Evolutionary conservation across 148 eudicot genomes (phyloP).

Genomic region (Vaccinium corymbosum): DNA sequence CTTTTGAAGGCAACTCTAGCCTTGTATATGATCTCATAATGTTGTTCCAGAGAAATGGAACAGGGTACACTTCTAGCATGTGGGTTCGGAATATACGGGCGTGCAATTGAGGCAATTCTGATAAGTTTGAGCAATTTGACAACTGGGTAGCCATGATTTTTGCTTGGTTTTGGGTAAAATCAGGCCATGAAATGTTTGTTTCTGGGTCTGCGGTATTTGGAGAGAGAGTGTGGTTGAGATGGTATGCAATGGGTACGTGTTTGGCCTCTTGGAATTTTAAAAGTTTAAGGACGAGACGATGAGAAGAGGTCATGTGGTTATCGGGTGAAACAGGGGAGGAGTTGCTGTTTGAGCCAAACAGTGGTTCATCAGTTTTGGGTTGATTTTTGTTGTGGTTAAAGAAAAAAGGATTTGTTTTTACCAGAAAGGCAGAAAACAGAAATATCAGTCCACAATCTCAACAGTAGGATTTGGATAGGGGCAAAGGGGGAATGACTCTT

Average conservation of each 20-base stretch:
- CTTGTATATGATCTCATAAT: slow-evolving; percentile 55
- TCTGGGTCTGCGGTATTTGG: not conserved
- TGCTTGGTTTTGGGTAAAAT: slow-evolving; percentile 17
- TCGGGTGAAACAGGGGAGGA: not conserved
- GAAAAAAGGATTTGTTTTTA: no score
- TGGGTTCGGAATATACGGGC: slow-evolving; percentile 54
- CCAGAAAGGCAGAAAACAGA: no score
- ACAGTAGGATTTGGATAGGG: no score
- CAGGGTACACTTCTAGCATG: slow-evolving; percentile 32
- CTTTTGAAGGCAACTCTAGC: slow-evolving; percentile 39
- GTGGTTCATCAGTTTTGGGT: not conserved
- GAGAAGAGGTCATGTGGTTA: slow-evolving; percentile 18
- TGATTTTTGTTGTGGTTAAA: no score
- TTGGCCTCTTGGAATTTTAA: slow-evolving; percentile 15
- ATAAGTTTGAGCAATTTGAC: slow-evolving; percentile 34
- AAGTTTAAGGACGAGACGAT: not conserved
- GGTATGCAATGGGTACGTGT: slow-evolving; percentile 4
- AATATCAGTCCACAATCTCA: no score
- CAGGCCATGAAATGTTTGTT: not conserved
- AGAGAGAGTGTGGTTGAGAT: slow-evolving; percentile 17
- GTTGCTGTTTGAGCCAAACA: not conserved
- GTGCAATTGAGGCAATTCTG: slow-evolving; percentile 41
- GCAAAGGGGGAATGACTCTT: no score
- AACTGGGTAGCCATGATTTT: slow-evolving; percentile 34
- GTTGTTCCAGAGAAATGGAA: slow-evolving; percentile 52